Evolutionary conservation across 305 asterid species (phyloP).

Genomic region (Withania somnifera): DNA sequence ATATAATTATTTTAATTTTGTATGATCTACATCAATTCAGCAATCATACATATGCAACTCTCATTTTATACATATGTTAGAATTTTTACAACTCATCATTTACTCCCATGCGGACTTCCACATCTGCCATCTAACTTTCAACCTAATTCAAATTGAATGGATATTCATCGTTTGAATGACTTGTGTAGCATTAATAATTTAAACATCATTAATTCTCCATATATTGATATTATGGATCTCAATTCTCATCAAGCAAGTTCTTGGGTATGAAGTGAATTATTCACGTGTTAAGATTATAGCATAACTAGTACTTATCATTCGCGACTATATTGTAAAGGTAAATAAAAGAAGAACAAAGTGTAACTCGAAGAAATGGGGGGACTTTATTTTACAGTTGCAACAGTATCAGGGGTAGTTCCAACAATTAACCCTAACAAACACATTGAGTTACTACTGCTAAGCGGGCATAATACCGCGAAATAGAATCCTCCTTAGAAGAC

Average conservation of each 20-base stretch:
- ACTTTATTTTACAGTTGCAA: no score
- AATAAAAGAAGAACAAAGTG: background rate
- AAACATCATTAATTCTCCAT: no score
- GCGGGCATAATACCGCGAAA: background rate
- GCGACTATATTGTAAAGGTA: background rate
- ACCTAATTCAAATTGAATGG: background rate
- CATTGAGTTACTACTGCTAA: background rate
- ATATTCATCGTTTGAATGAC: background rate
- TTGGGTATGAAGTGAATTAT: no score
- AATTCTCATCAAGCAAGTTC: no score
- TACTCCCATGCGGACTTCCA: background rate
- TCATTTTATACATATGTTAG: background rate
- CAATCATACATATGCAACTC: background rate
- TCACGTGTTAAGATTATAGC: no score
- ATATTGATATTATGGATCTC: no score
- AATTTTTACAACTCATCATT: background rate
- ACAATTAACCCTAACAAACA: background rate
- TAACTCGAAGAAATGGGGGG: background rate
- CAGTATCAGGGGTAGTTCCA: background rate
- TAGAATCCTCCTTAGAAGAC: no score
- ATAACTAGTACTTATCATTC: no score
- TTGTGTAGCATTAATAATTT: no score
- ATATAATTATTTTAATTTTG: no score
- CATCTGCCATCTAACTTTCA: background rate
- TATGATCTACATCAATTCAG: background rate